Evolutionary conservation across 2,329 filamentous ascomycete genomes (phyloP), one percentile per base, ranked within the genome.

Genomic region (Tolypocladium paradoxum): DNA sequence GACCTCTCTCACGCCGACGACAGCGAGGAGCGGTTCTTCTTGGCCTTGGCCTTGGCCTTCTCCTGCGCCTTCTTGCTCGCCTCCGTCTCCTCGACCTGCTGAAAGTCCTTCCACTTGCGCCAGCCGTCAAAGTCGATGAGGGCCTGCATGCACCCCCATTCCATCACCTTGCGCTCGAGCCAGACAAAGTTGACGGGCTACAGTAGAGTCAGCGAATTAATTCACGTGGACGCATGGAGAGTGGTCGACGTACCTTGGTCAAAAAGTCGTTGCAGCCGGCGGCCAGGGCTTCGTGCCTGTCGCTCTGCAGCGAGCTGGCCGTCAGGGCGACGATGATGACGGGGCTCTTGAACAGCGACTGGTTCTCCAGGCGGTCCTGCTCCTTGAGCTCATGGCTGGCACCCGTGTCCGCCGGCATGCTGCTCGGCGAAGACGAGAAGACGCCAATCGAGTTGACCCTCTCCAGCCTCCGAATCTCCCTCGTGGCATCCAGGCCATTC

Each of bases 91-190:
- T 74, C 71, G 5, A 67, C 67, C 55, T 75, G 73, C 54, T 76
- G 73, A 64, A 88, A 92, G 63, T 93, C 88, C 68, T 96, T 96
- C 93, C 93, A 99, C 69, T 90, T 90, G 53, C 91, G 83, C 93
- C 93, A 99, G 56, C 93, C 93, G 67, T 97, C 92, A 67, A 93
- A 97, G 73, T 99, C 93, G 64, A 99, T 97, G 27, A 99, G 79
- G 11, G 93, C 93, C 74, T 97, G 93, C 93, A 99, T 99, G 74
- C 93, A 97, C 53, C 93, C 93, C 93, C 93, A 99, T 76, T 99
- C 93, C 73, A 95, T 96, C 61, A 97, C 91, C 70, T 99, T 99
- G 54, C 92, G 84, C 68, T 96, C 90, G 29, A 99, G 81, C 91
- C 92, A 99, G 55, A 95, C 87, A 65, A 96, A 96, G 68, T 95